A percentile compares a stretch with the other conserved stretches of the same genome.
Evolutionary conservation across 2,329 filamentous ascomycete genomes (phyloP).

Genomic region (Colletotrichum caudatum): DNA sequence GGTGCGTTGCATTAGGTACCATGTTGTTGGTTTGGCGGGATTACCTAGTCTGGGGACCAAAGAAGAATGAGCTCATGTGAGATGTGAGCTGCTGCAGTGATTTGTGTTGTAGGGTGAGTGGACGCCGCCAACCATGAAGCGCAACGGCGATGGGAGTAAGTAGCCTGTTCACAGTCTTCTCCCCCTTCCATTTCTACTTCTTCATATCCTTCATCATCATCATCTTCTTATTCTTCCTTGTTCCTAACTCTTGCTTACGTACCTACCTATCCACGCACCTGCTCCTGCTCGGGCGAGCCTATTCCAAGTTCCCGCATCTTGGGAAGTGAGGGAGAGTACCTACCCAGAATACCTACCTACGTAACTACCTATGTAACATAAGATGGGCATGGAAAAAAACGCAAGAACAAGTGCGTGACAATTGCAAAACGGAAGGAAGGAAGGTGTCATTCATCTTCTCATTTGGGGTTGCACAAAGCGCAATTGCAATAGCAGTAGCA

Average conservation of each 20-base stretch:
- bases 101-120: neutral
- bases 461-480: constrained; percentile 26
- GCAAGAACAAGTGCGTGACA: neutral
- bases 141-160: neutral
- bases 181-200: neutral
- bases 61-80: constrained; percentile 16
- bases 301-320: too few relatives aligned
- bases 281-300: neutral
- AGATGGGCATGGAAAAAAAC: neutral
- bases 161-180: neutral
- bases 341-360: too few relatives aligned
- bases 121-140: neutral
- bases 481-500: neutral
- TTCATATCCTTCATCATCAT: neutral
- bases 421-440: constrained; percentile 2
- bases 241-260: neutral
- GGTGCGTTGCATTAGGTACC: neutral
- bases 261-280: neutral
- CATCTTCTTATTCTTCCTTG: neutral
- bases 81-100: constrained; percentile 23
- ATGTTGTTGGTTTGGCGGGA: neutral
- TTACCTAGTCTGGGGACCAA: constrained; percentile 11
- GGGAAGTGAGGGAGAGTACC: neutral
- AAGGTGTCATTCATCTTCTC: constrained; percentile 14
- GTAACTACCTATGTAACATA: too few relatives aligned